Evolutionary conservation across 805 yeast genomes (phyloP), one percentile per base, ranked within the genome.

Genomic region (Candida hispaniensis): DNA sequence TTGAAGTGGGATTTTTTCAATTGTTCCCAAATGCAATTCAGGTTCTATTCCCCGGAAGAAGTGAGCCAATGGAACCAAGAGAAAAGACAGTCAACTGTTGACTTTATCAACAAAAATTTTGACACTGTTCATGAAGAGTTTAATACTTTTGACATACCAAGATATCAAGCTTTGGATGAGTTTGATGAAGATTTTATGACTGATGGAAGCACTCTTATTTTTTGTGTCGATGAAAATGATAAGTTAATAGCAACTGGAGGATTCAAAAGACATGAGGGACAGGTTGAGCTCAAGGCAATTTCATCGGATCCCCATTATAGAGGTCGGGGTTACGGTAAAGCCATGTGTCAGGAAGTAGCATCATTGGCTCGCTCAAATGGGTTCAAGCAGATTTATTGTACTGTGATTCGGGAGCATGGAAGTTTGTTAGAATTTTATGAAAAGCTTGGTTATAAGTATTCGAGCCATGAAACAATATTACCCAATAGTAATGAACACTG

Each of bases 231-330:
- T n/a, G 17, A 27, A 4, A 23, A 27, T 2, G 17, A n/a, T n/a
- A 23, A 32, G 7, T 16, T 32, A 7, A 28, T 23, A n/a, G 36
- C 36, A 14, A 28, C 36, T 4, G 36, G 36, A 5, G 36, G 36
- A 12, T 23, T 23, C 36, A 16, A 24, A 11, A 3, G 7, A 9
- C 10, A 9, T 14, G 28, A 32, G 6, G 8, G n/a, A 1, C 21
- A 11, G 8, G 36, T 14, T 11, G 36, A 32, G 20, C 13, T 32
- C 13, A 32, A 17, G 10, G 23, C 28, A 11, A 12, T 32, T 13
- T 17, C 36, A 3, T 23, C 36, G 0, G 36, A 32, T 7, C 36
- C 36, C 2, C 7, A 8, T 3, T 18, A 23, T 9, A 18, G 22
- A 17, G 36, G 36, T 12, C 6, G 14, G 12, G 36, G 36, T 6